Evolutionary conservation across 331 rosid species (phyloP), one percentile per base, ranked within the genome.

Genomic region (Rhamnella rubrinervis): DNA sequence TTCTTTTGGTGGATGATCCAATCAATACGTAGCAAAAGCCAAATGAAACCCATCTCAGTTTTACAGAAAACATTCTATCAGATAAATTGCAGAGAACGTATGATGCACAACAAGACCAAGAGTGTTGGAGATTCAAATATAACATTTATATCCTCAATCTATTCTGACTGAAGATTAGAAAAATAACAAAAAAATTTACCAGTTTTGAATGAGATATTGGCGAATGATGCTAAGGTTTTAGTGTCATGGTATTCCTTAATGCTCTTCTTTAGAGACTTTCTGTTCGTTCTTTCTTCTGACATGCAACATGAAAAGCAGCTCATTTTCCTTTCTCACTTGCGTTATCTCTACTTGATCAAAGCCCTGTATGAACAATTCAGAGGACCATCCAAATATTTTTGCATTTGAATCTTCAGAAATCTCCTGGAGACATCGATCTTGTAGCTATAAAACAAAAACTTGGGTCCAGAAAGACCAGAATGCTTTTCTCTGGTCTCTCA

Each of bases 281-380:
- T 77, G 35, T 55, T 73, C 70, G 19, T 41, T 71, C 68, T 83
- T 52, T 83, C 82, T 61, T 84, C 77, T 11, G 95, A 85, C 76
- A 77, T 71, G 46, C 91, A 88, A 75, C 95, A 93, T 21, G 84
- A 52, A 72, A 90, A 88, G 84, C 95, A 93, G 49, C 77, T 82
- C 97, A 91, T 93, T 70, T 78, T 82, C 77, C 69, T 55, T 35
- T 56, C 13, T 64, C 9, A 46, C 71, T 2, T 2, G 10, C 9
- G 5, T 13, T 13, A 44, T 28, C 25, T 31, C 62, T 60, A 55
- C 31, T 63, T 8, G 25, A 19, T 53, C 25, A 53, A n/a, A 18
- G 6, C n/a, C 8, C 20, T 19, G 21, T 84, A 41, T 31, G 35
- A 31, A 31, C 35, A 31, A 31, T 55, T 63, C 63, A 71, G 20